These are phyloP conservation scores for Aristolochia fimbriata DNA, from an alignment of 164 flowering plant genomes.

Conservation along the genomic window DNA sequence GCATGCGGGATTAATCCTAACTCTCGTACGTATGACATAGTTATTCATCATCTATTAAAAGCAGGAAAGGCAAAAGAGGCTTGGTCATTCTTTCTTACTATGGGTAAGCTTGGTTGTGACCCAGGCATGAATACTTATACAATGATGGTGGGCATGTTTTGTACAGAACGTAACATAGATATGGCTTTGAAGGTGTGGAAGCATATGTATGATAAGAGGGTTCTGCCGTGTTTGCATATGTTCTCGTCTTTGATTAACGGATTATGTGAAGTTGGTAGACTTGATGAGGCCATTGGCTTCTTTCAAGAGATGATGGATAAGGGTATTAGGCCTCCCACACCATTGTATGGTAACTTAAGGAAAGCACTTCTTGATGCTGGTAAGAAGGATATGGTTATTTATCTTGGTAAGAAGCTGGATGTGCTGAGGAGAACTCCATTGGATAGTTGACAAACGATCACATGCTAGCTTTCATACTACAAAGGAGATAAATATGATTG, in stretches of 20 bases:
- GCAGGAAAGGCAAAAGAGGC: slow-evolving; percentile 42
- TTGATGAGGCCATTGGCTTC: slow-evolving; percentile 67
- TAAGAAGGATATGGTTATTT: slow-evolving; percentile 36
- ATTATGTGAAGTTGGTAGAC: slow-evolving; percentile 45
- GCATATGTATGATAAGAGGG: slow-evolving; percentile 60
- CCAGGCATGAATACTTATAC: slow-evolving; percentile 59
- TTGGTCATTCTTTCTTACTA: slow-evolving; percentile 40
- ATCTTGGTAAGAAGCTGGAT: slow-evolving; percentile 43
- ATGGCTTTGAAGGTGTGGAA: slow-evolving; percentile 61
- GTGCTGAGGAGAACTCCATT: slow-evolving; percentile 38
- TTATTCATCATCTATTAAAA: slow-evolving; percentile 62
- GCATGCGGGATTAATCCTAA: slow-evolving; percentile 48
- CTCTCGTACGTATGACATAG: slow-evolving; percentile 67
- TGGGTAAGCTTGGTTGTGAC: slow-evolving; percentile 45
- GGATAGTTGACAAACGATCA: slow-evolving; percentile 15
- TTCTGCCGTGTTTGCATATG: slow-evolving; percentile 81
- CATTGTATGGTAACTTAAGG: slow-evolving; percentile 52
- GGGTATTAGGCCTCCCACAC: slow-evolving; percentile 74
- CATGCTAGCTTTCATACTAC: not conserved
- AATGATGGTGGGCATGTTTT: slow-evolving; percentile 69
- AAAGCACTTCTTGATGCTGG: slow-evolving; percentile 62
- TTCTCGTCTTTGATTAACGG: slow-evolving; percentile 50
- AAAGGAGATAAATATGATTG: too few species aligned
- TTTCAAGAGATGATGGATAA: slow-evolving; percentile 71
- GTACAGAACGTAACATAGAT: slow-evolving; percentile 39